These are phyloP conservation scores for Stentor coeruleus DNA, from an alignment of 73 alveolate genomes.

Conservation along the genomic window DNA sequence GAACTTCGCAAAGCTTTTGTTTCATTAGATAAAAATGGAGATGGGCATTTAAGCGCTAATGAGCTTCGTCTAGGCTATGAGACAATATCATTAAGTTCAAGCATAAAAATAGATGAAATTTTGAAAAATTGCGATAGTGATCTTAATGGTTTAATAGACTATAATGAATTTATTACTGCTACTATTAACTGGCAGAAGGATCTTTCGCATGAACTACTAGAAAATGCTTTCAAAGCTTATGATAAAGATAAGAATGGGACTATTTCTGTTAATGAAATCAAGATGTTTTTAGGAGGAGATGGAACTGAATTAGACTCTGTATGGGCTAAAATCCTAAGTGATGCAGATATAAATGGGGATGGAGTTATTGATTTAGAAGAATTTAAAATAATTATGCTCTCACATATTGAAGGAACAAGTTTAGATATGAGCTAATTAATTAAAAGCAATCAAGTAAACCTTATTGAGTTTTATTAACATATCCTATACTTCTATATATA, in stretches of 20 bases:
- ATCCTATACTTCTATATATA: no score
- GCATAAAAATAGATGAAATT: slow-evolving; percentile 42
- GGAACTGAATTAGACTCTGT: neutral
- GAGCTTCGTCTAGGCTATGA: slow-evolving; percentile 52
- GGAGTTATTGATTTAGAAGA: slow-evolving; percentile 12
- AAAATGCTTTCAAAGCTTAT: slow-evolving; percentile 54
- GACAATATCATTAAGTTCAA: slow-evolving; percentile 30
- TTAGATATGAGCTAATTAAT: no score
- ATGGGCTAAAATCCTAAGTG: neutral
- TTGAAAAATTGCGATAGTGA: slow-evolving; percentile 50
- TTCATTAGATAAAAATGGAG: slow-evolving; percentile 42
- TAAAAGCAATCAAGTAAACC: no score
- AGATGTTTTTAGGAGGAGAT: slow-evolving; percentile 16
- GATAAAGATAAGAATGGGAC: slow-evolving; percentile 58
- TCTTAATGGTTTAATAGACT: slow-evolving; percentile 63
- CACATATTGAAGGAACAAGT: no score
- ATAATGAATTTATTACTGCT: slow-evolving; percentile 66
- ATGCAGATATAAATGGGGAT: slow-evolving; percentile 14
- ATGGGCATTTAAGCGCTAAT: slow-evolving; percentile 70
- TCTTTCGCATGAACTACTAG: slow-evolving; percentile 41
- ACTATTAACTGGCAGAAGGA: slow-evolving; percentile 28
- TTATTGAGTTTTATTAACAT: no score
- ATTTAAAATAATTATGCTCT: neutral
- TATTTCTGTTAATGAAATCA: slow-evolving; percentile 37
- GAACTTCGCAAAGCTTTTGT: neutral